These are phyloP conservation scores for Lactarius indigo DNA, from an alignment of 768 basidiomycete species.

Conservation along the genomic window DNA sequence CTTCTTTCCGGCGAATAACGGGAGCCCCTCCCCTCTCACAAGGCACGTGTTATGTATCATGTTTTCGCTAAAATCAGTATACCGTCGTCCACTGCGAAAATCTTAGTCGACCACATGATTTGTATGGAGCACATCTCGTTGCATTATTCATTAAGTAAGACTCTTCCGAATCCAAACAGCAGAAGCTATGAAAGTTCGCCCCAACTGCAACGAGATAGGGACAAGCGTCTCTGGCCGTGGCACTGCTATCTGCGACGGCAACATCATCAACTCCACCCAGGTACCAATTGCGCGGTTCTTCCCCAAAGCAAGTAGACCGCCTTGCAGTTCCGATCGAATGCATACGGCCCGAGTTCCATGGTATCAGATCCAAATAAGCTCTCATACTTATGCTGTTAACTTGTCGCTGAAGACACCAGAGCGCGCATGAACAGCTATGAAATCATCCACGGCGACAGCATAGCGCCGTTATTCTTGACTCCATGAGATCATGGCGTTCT, in stretches of 20 bases:
- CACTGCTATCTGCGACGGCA: background rate
- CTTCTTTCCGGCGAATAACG: background rate
- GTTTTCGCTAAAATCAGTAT: background rate
- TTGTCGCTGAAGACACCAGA: background rate
- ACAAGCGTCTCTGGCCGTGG: background rate
- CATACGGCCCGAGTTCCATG: constrained; percentile 16
- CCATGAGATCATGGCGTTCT: constrained; percentile 7
- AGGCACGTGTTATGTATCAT: background rate
- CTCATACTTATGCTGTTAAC: background rate
- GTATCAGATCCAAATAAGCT: constrained; percentile 2
- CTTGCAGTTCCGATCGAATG: background rate
- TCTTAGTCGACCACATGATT: background rate
- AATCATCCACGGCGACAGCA: background rate
- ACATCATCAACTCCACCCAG: background rate
- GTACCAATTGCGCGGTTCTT: background rate
- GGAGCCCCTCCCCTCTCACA: background rate
- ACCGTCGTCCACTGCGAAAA: background rate
- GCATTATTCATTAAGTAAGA: background rate
- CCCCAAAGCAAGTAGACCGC: constrained; percentile 1
- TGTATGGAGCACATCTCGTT: background rate
- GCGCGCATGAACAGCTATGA: background rate
- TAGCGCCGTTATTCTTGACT: background rate
- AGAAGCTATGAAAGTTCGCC: background rate
- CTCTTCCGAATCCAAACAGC: background rate
- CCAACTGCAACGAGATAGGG: background rate